Percentiles rank a stretch among this genome's conserved stretches.
Conservation (phyloP, 164 flowering plant genomes). For the Cinnamomum micranthum region DNA sequence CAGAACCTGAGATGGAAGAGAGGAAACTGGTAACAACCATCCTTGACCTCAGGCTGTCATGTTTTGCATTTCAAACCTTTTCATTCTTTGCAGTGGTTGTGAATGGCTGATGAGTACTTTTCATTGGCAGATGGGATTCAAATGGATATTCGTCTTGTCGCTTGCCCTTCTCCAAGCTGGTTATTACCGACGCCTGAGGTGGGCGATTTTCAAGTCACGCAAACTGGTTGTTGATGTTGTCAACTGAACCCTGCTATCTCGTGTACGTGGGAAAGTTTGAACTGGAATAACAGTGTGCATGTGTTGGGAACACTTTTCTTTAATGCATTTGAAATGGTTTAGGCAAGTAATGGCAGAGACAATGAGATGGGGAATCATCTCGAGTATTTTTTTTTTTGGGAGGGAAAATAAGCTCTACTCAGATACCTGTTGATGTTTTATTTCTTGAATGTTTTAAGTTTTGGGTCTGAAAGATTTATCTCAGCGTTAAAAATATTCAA, state of each 20-base stretch:
- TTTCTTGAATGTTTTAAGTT: background rate
- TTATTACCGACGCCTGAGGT: slow-evolving; percentile 38
- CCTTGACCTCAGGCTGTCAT: background rate
- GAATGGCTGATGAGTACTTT: background rate
- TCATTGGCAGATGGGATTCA: slow-evolving; percentile 34
- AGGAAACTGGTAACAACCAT: slow-evolving; percentile 32
- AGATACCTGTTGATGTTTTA: background rate
- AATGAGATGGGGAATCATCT: slow-evolving; percentile 8
- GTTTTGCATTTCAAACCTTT: background rate
- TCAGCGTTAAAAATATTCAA: background rate
- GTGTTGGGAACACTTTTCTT: slow-evolving; percentile 8
- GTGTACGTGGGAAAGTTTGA: slow-evolving; percentile 6
- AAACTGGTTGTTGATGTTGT: slow-evolving; percentile 33
- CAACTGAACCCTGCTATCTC: slow-evolving; percentile 18
- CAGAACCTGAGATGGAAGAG: slow-evolving; percentile 68
- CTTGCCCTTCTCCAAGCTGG: slow-evolving; percentile 40
- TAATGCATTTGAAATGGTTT: slow-evolving; percentile 8
- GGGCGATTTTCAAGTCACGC: slow-evolving; percentile 38
- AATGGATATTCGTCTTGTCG: slow-evolving; percentile 37
- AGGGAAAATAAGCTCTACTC: slow-evolving; percentile 19
- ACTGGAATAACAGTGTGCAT: slow-evolving; percentile 15
- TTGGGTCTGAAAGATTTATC: background rate
- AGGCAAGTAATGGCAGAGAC: slow-evolving; percentile 7
- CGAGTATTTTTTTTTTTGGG: slow-evolving; percentile 19
- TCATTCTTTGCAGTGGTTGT: background rate